Base-by-base conservation (phyloP, 805 yeast species). In the Hanseniaspora osmophila region DNA sequence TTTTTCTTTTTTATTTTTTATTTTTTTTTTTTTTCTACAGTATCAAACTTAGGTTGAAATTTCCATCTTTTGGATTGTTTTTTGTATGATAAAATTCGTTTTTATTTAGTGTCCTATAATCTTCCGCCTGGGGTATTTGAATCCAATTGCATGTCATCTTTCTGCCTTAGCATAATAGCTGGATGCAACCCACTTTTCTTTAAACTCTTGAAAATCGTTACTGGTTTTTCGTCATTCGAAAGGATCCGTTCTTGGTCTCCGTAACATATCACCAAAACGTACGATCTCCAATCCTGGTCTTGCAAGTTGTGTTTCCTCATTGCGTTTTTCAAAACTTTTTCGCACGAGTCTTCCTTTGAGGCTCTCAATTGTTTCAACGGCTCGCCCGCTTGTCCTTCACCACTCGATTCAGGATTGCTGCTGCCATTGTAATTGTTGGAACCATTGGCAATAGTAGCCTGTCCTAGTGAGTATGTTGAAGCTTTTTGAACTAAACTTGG, bases 321-420 rank as follows among this genome's bases (percentile, higher is more conserved):
- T 5, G 95, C 96, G 33, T 82, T 85, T 55, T 84, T 94, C 41
- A 92, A 65, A 18, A 90, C 81, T 59, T 84, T 84, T 54, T 82
- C 78, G 59, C 96, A 87, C 1, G 96, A 87, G 54, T 90, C 97
- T 46, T 87, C 95, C 22, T 84, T 78, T 7, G 90, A 81, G 1
- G 95, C 94, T 41, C 92, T 66, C 49, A 88, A 64, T 53, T 84
- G 92, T 54, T 84, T 84, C 52, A 86, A 68, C 0, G 95, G 94
- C 55, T 86, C 94, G 10, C 66, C 54, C 2, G 16, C 38, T 5
- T 46, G 44, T 9, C 19, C 43, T 4, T 16, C 37, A 2, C 30
- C 19, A 11, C 44, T 46, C 12, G 44, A 46, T 2, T 16, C 41
- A 29, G 43, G 44, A 38, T 41, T 38, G 40, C 13, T 35, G 53